Percentiles rank a stretch among this genome's conserved stretches.
Evolutionary conservation across 495 filamentous ascomycete genomes (phyloP).

Genomic region (Talaromyces thailandensis): DNA sequence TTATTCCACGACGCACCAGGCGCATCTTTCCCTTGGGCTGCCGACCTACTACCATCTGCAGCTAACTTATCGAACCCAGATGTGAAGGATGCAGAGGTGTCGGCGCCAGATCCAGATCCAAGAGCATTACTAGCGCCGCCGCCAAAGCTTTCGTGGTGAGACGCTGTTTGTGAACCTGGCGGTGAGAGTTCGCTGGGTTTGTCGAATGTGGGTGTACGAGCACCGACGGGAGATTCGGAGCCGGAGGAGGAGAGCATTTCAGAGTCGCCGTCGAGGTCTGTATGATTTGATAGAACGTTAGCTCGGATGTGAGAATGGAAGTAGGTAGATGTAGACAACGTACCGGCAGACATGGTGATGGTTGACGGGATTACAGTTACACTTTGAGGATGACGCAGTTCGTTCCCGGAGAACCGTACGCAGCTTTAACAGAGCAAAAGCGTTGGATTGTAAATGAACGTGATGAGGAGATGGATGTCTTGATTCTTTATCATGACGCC

Average conservation of each 20-base stretch:
- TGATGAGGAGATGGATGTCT: background rate
- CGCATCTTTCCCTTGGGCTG: constrained; percentile 18
- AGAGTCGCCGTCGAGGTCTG: constrained; percentile 47
- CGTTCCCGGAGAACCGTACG: background rate
- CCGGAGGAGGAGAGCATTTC: constrained; percentile 48
- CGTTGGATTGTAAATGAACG: background rate
- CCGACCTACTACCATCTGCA: constrained; percentile 16
- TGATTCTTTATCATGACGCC: background rate
- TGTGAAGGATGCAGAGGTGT: background rate
- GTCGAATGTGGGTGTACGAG: constrained; percentile 28
- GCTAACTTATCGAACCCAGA: constrained; percentile 7
- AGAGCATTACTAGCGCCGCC: constrained; percentile 13
- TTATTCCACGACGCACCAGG: constrained; percentile 49
- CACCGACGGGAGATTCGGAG: constrained; percentile 22
- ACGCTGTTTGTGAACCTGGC: constrained; percentile 39
- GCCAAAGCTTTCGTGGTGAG: constrained; percentile 6
- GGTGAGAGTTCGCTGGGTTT: constrained; percentile 40
- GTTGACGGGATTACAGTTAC: background rate
- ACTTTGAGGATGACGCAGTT: background rate
- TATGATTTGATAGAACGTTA: background rate
- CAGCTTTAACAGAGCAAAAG: background rate
- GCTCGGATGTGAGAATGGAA: background rate
- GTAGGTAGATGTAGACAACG: background rate
- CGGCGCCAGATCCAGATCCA: constrained; percentile 6
- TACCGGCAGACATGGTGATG: background rate